Conservation (phyloP, 2,329 filamentous ascomycete species). For the Kalmusia sp. region DNA sequence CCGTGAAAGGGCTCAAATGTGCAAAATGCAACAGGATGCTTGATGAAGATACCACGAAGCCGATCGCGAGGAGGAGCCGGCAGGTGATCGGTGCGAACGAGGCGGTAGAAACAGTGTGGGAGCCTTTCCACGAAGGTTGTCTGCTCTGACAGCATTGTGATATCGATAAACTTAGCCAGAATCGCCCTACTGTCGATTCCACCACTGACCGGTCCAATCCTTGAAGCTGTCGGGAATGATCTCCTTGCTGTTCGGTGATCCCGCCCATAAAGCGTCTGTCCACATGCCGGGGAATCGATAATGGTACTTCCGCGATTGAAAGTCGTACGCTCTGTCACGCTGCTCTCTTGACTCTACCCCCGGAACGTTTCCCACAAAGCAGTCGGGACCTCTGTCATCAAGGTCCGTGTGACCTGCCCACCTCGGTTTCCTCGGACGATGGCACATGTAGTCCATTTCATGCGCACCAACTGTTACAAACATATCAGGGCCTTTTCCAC, state of each 20-base stretch:
- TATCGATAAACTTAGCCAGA: too few relatives aligned
- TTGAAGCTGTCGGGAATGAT: too few relatives aligned
- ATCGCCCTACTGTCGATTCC: too few relatives aligned
- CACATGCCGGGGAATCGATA: constrained; percentile 32
- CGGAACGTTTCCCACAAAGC: background rate
- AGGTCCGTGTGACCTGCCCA: constrained; percentile 47
- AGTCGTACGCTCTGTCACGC: too few relatives aligned
- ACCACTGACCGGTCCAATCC: too few relatives aligned
- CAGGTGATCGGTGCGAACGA: constrained; percentile 25
- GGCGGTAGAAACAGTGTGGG: constrained; percentile 33
- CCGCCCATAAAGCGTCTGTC: constrained; percentile 42
- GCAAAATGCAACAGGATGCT: constrained; percentile 41
- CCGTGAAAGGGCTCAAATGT: constrained; percentile 35
- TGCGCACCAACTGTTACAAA: constrained; percentile 50
- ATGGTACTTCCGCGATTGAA: constrained; percentile 42
- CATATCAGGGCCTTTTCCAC: constrained; percentile 53
- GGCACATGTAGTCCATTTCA: constrained; percentile 45
- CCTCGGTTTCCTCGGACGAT: constrained; percentile 43
- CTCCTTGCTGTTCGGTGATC: constrained; percentile 23
- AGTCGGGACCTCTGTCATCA: constrained; percentile 22
- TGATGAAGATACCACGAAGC: constrained; percentile 30
- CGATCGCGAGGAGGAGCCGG: constrained; percentile 42
- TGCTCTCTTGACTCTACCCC: too few relatives aligned
- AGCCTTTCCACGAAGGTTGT: constrained; percentile 47
- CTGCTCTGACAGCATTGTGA: constrained; percentile 25